Base-by-base conservation (phyloP, 164 flowering plant genomes). In the Chimonanthus salicifolius region DNA sequence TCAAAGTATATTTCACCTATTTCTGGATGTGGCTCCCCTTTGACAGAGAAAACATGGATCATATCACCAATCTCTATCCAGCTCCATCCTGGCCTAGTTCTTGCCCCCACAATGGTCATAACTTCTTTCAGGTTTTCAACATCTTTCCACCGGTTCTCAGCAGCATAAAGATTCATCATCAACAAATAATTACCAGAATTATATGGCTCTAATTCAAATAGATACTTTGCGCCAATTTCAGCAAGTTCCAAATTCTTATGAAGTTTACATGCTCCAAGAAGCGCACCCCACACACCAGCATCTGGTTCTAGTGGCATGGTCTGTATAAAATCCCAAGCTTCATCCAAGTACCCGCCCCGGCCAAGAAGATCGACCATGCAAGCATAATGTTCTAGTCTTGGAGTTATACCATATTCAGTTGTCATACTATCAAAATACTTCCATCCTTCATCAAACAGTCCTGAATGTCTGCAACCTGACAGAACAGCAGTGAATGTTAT, bases 311-410 rank as follows among this genome's bases (percentile, higher is more conserved):
- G 4, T 60, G 90, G 89, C 90, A 89, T 88, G 5, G 77, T 70
- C 63, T 78, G 77, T 72, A 88, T 81, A 71, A 89, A 85, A 73
- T 88, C 89, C 87, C 80, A 83, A 62, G 93, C 90, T 79, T 91
- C 91, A 69, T 89, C 92, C 64, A 89, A 78, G 78, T 84, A 86
- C 70, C 93, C 89, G 50, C 78, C 71, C 78, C 78, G 82, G 45
- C 91, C 92, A 45, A 91, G 90, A 81, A 91, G 89, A 86, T 87
- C 90, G 71, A 88, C 89, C 93, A 89, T 88, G 83, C 91, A 88
- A 16, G 88, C 82, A 74, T 87, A 90, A 70, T 90, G 94, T 79
- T 88, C 91, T 49, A 87, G 79, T n/a, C 84, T 82, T 6, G 89
- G 90, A 9, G 8, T 70, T 54, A 85, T 68, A 3, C 75, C 74